Evolutionary conservation across 2,329 filamentous ascomycete species (phyloP), one percentile per base, ranked within the genome.

Genomic region (Biscogniauxia mediterranea): DNA sequence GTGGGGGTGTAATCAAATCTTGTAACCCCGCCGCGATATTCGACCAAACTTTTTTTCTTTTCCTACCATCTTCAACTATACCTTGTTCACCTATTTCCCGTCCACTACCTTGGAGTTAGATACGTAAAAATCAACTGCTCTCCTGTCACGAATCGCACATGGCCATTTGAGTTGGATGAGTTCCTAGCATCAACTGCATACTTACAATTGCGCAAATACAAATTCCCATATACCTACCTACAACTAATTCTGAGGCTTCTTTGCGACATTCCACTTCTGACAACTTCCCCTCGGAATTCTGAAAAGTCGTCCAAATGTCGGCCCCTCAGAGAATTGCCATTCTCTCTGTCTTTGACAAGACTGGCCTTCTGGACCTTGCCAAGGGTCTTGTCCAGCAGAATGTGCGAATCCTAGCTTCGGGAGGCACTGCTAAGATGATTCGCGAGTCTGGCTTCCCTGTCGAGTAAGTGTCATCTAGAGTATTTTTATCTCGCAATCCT

Each of bases 301-400:
- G 55, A 38, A 38, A 15, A 38, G 32, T 38, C 32, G 15, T 46
- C 38, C 61, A 57, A 52, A 79, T 79, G 77, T 71, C 70, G 61
- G 67, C 64, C 61, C 71, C 77, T 63, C 84, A 86, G 75, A 82
- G 84, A 74, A 85, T 85, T 83, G 95, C 95, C 69, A 98, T 99
- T 75, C 85, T 99, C 76, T 98, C 94, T 68, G 95, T 98, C 82
- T 98, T 95, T 77, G 92, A 99, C 85, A 99, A 99, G 88, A 98
- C 94, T 60, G 95, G 93, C 63, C 86, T 97, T 68, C 81, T 97
- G 69, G 93, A 97, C 79, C 84, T 97, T 70, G 92, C 93, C 72
- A 96, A 96, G 80, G 93, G 93, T 70, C 86, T 97, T 56, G 85
- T 91, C 74, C 86, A 94, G 83, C 87, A 96, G 74, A 89, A 95